A percentile compares a stretch with the other conserved stretches of the same genome.
phyloP scores from a whole-genome alignment of 768 basidiomycete genomes.

The Sutorius australiensis region DNA sequence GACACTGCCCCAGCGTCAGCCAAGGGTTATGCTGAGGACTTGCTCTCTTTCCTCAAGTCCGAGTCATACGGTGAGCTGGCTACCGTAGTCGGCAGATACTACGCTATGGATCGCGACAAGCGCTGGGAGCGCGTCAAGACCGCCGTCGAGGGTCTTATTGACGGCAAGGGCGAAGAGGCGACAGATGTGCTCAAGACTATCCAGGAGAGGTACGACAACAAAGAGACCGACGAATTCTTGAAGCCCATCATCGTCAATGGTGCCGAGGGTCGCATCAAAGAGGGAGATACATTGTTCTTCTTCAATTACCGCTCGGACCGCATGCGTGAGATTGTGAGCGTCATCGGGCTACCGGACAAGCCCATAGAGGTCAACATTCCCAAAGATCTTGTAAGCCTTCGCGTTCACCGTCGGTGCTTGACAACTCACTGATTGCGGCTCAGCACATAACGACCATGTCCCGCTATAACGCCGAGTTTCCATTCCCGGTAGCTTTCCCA shows the following conservation, averaged over 20 bases:
- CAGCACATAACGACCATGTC: slow-evolving; percentile 93
- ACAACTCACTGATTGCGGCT: background rate
- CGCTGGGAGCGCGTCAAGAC: slow-evolving; percentile 93
- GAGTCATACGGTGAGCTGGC: slow-evolving; percentile 78
- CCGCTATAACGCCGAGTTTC: slow-evolving; percentile 85
- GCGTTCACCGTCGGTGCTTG: background rate
- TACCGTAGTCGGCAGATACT: slow-evolving; percentile 87
- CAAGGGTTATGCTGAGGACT: slow-evolving; percentile 68
- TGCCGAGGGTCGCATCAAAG: slow-evolving; percentile 75
- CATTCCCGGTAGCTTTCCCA: slow-evolving; percentile 89
- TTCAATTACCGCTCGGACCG: slow-evolving; percentile 98
- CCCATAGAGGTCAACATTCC: slow-evolving; percentile 82
- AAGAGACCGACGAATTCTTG: slow-evolving; percentile 92
- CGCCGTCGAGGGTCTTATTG: slow-evolving; percentile 80
- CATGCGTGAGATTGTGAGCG: slow-evolving; percentile 84
- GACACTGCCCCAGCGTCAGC: slow-evolving; percentile 90
- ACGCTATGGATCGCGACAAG: slow-evolving; percentile 96
- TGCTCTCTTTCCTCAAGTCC: slow-evolving; percentile 73
- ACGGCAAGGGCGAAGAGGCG: slow-evolving; percentile 59
- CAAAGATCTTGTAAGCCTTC: slow-evolving; percentile 61
- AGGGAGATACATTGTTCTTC: slow-evolving; percentile 86
- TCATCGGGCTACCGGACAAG: slow-evolving; percentile 79
- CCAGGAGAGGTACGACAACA: slow-evolving; percentile 73
- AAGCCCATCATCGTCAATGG: slow-evolving; percentile 91
- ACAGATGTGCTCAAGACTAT: slow-evolving; percentile 59